These are phyloP conservation scores for Phoma sp. DNA, from an alignment of 2,329 filamentous ascomycete species.

Conservation along the genomic window DNA sequence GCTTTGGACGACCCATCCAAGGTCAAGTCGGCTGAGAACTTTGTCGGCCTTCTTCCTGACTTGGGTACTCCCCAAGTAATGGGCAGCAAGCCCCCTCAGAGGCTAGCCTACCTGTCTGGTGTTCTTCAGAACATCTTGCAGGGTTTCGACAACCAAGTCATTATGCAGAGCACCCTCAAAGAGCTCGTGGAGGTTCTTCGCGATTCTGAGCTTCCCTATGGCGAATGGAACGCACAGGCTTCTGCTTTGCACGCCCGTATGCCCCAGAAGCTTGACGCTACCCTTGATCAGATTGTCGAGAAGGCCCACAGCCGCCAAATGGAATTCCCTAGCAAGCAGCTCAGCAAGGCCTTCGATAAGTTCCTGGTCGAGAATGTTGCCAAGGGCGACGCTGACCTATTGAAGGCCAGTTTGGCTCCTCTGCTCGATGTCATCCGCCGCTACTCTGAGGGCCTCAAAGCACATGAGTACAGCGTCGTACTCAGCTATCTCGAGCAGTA, in stretches of 20 bases:
- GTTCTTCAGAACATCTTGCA: conserved; percentile 86
- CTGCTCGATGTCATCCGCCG: conserved; percentile 77
- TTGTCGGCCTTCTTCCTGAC: conserved; percentile 86
- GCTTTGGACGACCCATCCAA: conserved; percentile 93
- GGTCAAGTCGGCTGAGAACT: conserved; percentile 95
- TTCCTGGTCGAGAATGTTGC: conserved; percentile 88
- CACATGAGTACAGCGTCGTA: conserved; percentile 85
- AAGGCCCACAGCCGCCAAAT: conserved; percentile 75
- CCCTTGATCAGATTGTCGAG: conserved; percentile 84
- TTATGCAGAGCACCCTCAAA: conserved; percentile 86
- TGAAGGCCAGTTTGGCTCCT: conserved; percentile 76
- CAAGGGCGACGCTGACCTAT: conserved; percentile 71
- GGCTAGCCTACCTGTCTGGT: conserved; percentile 76
- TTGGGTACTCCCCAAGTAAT: conserved; percentile 85
- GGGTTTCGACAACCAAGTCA: conserved; percentile 96
- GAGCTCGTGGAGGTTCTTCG: conserved; percentile 90
- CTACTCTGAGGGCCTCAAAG: conserved; percentile 88
- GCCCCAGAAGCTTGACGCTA: conserved; percentile 87
- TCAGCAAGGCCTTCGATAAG: conserved; percentile 81
- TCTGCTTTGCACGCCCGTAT: conserved; percentile 97
- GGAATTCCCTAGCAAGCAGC: conserved; percentile 90
- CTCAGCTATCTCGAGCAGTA: conserved; percentile 80
- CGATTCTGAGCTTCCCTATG: conserved; percentile 88
- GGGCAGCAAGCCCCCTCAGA: conserved; percentile 89
- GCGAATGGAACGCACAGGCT: conserved; percentile 95